Percentiles rank a stretch among this genome's conserved stretches.
Conservation (phyloP, 2,329 filamentous ascomycete genomes). For the Fusarium equiseti region DNA sequence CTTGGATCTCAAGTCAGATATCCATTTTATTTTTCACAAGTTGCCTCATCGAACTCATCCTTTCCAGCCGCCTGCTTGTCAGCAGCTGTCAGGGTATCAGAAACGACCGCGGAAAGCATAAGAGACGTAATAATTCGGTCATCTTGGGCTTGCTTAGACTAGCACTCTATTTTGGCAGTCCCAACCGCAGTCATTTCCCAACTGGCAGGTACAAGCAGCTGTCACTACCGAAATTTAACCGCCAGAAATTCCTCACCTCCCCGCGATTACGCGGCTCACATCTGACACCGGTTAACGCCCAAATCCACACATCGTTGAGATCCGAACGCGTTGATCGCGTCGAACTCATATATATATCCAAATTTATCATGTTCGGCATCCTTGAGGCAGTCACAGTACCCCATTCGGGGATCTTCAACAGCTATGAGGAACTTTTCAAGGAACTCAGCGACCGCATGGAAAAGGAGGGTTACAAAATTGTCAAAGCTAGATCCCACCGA, state of each 20-base stretch:
- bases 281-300: slow-evolving; percentile 48
- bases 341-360: slow-evolving; percentile 23
- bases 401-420: slow-evolving; percentile 53
- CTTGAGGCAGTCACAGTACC: slow-evolving; percentile 56
- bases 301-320: slow-evolving; percentile 48
- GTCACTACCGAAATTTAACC: slow-evolving; percentile 42
- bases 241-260: slow-evolving; percentile 43
- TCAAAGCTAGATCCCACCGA: slow-evolving; percentile 59
- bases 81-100: not conserved
- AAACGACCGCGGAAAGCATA: not conserved
- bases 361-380: slow-evolving; percentile 58
- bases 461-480: slow-evolving; percentile 61
- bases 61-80: not conserved
- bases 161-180: not conserved
- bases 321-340: slow-evolving; percentile 46
- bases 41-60: not conserved
- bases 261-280: slow-evolving; percentile 39
- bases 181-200: not conserved
- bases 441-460: slow-evolving; percentile 57
- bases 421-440: slow-evolving; percentile 58
- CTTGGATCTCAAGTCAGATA: not conserved
- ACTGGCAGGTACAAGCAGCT: not conserved
- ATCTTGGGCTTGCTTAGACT: not conserved
- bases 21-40: not conserved
- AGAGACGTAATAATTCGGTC: not conserved